phyloP scores from a whole-genome alignment of 352 stramenopile species.

The Thalassiosira allenii region DNA sequence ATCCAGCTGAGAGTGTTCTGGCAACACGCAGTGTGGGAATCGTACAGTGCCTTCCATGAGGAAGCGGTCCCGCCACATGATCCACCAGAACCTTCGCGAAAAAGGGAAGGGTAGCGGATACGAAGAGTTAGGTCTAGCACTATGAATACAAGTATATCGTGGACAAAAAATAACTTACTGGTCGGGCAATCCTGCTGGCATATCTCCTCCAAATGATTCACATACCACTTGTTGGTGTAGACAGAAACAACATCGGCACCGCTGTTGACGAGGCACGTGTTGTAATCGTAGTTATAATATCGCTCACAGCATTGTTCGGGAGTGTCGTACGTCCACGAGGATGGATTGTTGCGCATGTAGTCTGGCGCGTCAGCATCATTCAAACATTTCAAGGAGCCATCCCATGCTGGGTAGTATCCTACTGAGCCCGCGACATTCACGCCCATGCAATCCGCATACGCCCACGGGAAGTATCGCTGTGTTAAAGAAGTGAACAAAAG shows the following conservation, averaged over 20 bases:
- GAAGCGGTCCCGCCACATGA: slow-evolving; percentile 26
- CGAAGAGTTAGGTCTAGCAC: too few species aligned
- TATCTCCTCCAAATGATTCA: slow-evolving; percentile 9
- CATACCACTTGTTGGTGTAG: slow-evolving; percentile 28
- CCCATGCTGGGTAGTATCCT: slow-evolving; percentile 43
- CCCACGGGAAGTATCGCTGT: slow-evolving; percentile 23
- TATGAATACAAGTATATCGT: too few species aligned
- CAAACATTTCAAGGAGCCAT: slow-evolving; percentile 3
- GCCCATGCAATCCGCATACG: slow-evolving; percentile 29
- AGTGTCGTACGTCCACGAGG: slow-evolving; percentile 32
- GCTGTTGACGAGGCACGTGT: slow-evolving; percentile 13
- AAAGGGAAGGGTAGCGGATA: neutral
- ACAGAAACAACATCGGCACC: neutral
- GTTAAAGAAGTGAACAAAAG: too few species aligned
- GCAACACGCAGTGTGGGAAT: slow-evolving; percentile 17
- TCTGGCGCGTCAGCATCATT: slow-evolving; percentile 22
- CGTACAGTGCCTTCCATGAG: slow-evolving; percentile 19
- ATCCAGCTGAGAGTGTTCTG: slow-evolving; percentile 29
- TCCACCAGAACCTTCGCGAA: neutral
- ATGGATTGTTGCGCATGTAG: slow-evolving; percentile 17
- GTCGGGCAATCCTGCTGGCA: slow-evolving; percentile 32
- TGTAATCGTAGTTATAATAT: slow-evolving; percentile 26
- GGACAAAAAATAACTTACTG: too few species aligned
- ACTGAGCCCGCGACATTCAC: neutral
- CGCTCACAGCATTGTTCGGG: slow-evolving; percentile 18